phyloP scores from a whole-genome alignment of 148 eudicot species.

The Spergularia bocconei region DNA sequence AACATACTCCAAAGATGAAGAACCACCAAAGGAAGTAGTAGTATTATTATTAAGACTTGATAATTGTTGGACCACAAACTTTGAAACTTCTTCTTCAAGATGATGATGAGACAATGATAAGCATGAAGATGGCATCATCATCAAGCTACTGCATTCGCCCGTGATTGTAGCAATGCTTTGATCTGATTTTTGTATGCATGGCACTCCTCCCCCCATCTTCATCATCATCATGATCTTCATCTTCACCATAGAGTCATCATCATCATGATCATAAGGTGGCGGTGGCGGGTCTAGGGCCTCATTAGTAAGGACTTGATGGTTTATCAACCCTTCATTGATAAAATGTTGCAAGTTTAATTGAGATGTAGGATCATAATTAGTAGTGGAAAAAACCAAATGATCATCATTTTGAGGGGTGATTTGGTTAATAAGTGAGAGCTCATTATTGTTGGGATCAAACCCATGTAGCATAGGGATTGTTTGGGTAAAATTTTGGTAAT shows the following conservation, averaged over 20 bases:
- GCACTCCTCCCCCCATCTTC: background rate
- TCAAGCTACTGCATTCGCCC: background rate
- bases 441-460: conserved; percentile 17
- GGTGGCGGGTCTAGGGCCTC: background rate
- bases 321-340: conserved; percentile 19
- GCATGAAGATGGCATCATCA: conserved; percentile 9
- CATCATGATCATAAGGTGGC: conserved; percentile 9
- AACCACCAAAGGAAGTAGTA: conserved; percentile 5
- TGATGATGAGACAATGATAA: conserved; percentile 20
- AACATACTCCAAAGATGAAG: conserved; percentile 11
- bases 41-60: too few relatives aligned
- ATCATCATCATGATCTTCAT: conserved; percentile 10
- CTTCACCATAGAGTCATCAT: conserved; percentile 7
- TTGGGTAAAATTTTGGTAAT: conserved; percentile 12
- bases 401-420: conserved; percentile 11
- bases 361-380: conserved; percentile 17
- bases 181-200: conserved; percentile 19
- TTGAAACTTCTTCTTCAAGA: conserved; percentile 1
- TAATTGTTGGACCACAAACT: background rate
- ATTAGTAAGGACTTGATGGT: conserved; percentile 9
- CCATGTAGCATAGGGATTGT: conserved; percentile 19
- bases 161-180: background rate
- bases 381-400: conserved; percentile 2
- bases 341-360: conserved; percentile 22
- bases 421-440: conserved; percentile 10